phyloP scores from a whole-genome alignment of 2,329 filamentous ascomycete genomes.

The Colletotrichum sp. region DNA sequence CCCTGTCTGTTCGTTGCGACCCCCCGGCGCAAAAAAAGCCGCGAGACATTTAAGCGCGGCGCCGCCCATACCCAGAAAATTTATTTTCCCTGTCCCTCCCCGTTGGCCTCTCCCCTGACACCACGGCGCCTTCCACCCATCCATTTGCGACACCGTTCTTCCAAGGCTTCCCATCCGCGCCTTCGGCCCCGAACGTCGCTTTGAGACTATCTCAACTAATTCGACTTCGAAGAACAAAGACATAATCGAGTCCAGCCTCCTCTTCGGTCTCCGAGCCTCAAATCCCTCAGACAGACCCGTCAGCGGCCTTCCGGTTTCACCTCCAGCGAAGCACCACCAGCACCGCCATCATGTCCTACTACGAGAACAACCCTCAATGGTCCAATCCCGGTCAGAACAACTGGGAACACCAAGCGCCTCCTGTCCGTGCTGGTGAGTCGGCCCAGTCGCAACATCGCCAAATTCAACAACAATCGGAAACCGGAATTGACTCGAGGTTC shows the following conservation, averaged over 20 bases:
- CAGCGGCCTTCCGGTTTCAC: slow-evolving; percentile 6
- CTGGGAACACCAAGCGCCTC: slow-evolving; percentile 52
- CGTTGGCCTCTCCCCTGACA: slow-evolving; percentile 22
- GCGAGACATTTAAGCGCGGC: slow-evolving; percentile 23
- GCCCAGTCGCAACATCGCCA: slow-evolving; percentile 16
- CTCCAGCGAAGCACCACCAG: neutral
- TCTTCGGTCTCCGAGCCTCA: neutral
- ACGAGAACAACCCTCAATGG: slow-evolving; percentile 48
- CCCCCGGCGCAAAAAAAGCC: slow-evolving; percentile 22
- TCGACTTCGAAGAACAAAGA: neutral
- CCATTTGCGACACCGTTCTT: slow-evolving; percentile 17
- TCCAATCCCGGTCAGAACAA: slow-evolving; percentile 41
- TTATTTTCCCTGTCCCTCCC: slow-evolving; percentile 22
- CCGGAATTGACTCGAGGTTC: slow-evolving; percentile 19
- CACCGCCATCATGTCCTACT: slow-evolving; percentile 45
- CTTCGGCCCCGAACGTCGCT: slow-evolving; percentile 13
- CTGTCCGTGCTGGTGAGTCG: slow-evolving; percentile 38
- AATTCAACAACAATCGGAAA: slow-evolving; percentile 1
- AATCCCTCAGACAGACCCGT: neutral
- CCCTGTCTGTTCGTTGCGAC: slow-evolving; percentile 14
- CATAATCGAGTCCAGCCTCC: neutral
- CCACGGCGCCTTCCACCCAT: slow-evolving; percentile 20
- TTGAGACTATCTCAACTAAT: slow-evolving; percentile 12
- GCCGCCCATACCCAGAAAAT: slow-evolving; percentile 18
- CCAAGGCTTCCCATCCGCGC: slow-evolving; percentile 14